Evolutionary conservation across 1,284 basidiomycete species (phyloP), one percentile per base, ranked within the genome.

Genomic region (Erythrobasidium hasegawianum): DNA sequence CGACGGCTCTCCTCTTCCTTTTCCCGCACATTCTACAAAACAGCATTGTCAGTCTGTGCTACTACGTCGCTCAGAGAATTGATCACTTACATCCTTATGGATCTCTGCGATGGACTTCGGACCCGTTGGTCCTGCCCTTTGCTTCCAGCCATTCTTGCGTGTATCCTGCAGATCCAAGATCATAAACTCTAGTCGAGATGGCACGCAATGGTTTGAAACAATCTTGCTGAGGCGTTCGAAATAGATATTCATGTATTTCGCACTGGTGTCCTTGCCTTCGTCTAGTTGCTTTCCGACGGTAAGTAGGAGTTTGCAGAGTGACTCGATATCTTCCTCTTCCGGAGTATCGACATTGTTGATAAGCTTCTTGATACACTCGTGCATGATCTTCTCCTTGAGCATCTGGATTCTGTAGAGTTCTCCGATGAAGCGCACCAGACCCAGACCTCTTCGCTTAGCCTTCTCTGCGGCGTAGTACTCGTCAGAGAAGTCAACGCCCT

Each of bases 391-490:
- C 79, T 91, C 89, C 52, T 89, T 91, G 61, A 96, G 81, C 90
- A 96, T 95, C 78, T 88, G 87, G 41, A 97, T 82, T 81, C 97
- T 97, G 87, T 93, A 97, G 66, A 97, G 82, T 81, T 97, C 94
- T 74, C 95, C 94, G 71, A 97, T 96, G 81, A 98, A 96, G 77
- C 90, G 90, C 78, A 97, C 90, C 69, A 97, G 84, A 82, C 95
- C 95, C 24, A 97, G 87, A 78, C 94, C 93, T 71, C 90, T 88
- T 71, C 94, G 90, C 82, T 97, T 97, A 50, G 93, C 93, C 82
- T 97, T 97, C 78, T 94, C 88, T 18, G 89, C 90, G 57, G 88
- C 88, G 76, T 97, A 97, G 81, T 97, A 97, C 79, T 97, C 94
- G 13, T 97, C 93, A 4, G 90, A 95, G 74, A 96, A 72, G 71